phyloP scores from a whole-genome alignment of 1,284 basidiomycete genomes.

The Tilletia indica region DNA sequence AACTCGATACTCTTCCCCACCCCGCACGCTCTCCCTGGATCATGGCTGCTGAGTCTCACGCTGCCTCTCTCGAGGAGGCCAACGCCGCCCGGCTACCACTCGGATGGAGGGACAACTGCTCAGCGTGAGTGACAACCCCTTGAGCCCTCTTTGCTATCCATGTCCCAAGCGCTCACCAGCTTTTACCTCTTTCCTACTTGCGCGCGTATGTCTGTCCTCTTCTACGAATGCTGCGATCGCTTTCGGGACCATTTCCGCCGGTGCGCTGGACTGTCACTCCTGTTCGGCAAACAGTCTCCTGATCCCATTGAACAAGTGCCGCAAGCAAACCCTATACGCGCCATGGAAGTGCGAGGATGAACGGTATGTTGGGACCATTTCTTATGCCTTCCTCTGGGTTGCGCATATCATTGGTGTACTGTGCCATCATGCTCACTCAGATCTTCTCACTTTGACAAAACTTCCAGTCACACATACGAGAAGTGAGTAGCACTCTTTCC shows the following conservation, averaged over 20 bases:
- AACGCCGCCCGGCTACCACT: conserved; percentile 74
- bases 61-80: conserved; percentile 79
- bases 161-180: background rate
- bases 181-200: conserved; percentile 20
- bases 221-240: background rate
- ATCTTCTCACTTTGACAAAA: background rate
- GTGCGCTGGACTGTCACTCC: background rate
- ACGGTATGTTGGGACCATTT: conserved; percentile 56
- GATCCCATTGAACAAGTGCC: conserved; percentile 79
- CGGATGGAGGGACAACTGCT: conserved; percentile 85
- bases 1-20: too few species aligned
- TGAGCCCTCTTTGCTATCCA: background rate
- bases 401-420: background rate
- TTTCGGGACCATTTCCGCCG: background rate
- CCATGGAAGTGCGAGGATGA: conserved; percentile 82
- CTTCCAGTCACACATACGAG: conserved; percentile 49
- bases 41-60: conserved; percentile 53
- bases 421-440: background rate
- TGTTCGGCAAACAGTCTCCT: conserved; percentile 64
- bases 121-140: conserved; percentile 67
- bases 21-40: background rate
- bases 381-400: background rate
- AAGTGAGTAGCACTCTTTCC: conserved; percentile 25
- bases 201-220: background rate
- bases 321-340: conserved; percentile 69